phyloP scores from a whole-genome alignment of 1,284 basidiomycete genomes.

The Laetiporus sulphureus region DNA sequence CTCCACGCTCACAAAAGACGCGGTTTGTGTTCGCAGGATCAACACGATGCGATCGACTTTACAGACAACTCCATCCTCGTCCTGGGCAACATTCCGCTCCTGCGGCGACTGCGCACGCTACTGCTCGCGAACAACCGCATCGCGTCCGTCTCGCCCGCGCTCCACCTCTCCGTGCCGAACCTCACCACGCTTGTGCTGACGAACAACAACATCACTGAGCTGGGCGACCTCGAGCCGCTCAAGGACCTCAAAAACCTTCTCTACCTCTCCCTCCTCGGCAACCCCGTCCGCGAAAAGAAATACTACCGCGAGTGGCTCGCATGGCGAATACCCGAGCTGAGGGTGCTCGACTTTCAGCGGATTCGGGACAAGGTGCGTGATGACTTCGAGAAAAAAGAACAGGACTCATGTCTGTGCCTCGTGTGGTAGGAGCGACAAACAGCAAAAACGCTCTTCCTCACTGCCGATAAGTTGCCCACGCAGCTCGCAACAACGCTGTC shows the following conservation, averaged over 20 bases:
- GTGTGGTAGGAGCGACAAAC: conserved; percentile 68
- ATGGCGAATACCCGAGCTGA: conserved; percentile 75
- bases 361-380: conserved; percentile 88
- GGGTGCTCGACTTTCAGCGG: conserved; percentile 95
- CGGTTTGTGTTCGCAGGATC: conserved; percentile 55
- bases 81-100: conserved; percentile 82
- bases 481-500: conserved; percentile 77
- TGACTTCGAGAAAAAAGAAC: neutral
- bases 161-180: conserved; percentile 81
- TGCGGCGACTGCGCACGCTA: conserved; percentile 74
- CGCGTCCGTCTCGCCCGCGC: conserved; percentile 72
- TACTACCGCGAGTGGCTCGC: conserved; percentile 96
- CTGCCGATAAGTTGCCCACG: conserved; percentile 68
- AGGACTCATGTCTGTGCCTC: too few relatives aligned
- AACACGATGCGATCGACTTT: conserved; percentile 91
- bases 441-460: conserved; percentile 73
- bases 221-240: conserved; percentile 84
- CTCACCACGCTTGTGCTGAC: conserved; percentile 72
- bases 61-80: conserved; percentile 93
- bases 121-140: conserved; percentile 87
- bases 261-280: conserved; percentile 83
- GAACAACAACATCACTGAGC: conserved; percentile 67
- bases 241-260: conserved; percentile 74
- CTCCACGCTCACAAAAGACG: too few relatives aligned
- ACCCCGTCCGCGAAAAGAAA: conserved; percentile 89